Base-by-base conservation (phyloP, 2,329 filamentous ascomycete genomes). In the Annulohypoxylon truncatum region DNA sequence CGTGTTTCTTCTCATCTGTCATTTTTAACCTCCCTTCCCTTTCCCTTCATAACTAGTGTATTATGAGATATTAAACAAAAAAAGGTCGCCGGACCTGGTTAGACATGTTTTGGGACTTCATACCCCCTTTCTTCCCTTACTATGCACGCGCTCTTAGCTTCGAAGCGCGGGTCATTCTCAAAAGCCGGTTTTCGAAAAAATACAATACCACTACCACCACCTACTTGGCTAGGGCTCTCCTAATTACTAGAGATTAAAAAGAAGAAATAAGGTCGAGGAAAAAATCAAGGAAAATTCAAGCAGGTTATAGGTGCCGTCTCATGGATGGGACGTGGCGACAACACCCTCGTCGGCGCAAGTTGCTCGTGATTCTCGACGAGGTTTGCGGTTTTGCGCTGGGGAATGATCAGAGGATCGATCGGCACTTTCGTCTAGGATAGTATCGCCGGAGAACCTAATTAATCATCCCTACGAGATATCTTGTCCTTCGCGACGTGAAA, bases 351-450 rank as follows among this genome's bases (percentile, higher is more conserved):
- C 61, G 42, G 40, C 24, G 38, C 48, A 38, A 38, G 44, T 47
- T 61, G 35, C 56, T 53, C 31, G 46, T 65, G 53, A 53, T 62
- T 57, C 47, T 53, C 40, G 20, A 52, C 31, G 38, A 38, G 54
- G 13, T 46, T 58, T 55, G 42, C 29, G 33, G 40, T 29, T 53
- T 48, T 28, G 50, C 50, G 31, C 54, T 29, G 12, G 26, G 33
- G 50, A 26, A 52, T 31, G 46, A 52, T 47, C 15, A 56, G 20
- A 47, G 42, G 35, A 56, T 53, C 22, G 29, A 47, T 60, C 51
- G 26, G 28, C 26, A 28, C 40, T 60, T 56, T 64, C 56, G 42
- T 56, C 47, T 64, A 62, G 44, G 50, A 66, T 62, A 63, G 44
- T 29, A 22, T 54, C 26, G 55, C 51, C 51, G 26, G 55, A 58